Conservation (phyloP, 495 filamentous ascomycete species). For the Podospora sp. region DNA sequence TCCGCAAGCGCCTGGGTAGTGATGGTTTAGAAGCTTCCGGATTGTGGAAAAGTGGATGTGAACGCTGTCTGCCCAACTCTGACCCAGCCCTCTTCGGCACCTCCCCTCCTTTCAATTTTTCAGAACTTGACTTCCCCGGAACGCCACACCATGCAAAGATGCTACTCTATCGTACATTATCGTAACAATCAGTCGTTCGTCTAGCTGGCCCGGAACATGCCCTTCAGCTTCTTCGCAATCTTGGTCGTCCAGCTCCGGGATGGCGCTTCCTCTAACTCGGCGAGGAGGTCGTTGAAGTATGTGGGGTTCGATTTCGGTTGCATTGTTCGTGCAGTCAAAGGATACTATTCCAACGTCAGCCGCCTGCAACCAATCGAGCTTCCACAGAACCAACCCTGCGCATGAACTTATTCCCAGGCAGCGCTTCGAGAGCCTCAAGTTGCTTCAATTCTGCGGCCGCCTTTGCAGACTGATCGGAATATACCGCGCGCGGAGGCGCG, state of each 20-base stretch:
- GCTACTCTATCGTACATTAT: conserved; percentile 17
- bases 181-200: background rate
- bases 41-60: background rate
- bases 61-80: background rate
- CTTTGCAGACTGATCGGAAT: conserved; percentile 25
- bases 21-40: too few species aligned
- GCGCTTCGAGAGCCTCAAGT: conserved; percentile 71
- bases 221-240: conserved; percentile 60
- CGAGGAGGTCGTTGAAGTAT: conserved; percentile 72
- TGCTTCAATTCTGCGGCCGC: conserved; percentile 51
- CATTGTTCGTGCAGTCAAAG: conserved; percentile 61
- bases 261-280: conserved; percentile 73
- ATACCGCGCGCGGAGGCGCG: conserved; percentile 29
- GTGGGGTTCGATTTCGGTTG: conserved; percentile 72
- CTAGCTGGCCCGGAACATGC: conserved; percentile 62
- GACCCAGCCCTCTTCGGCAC: background rate
- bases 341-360: conserved; percentile 55
- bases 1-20: too few species aligned
- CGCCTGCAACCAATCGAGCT: background rate
- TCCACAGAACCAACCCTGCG: conserved; percentile 49
- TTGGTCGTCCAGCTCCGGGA: conserved; percentile 59
- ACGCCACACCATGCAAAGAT: conserved; percentile 28
- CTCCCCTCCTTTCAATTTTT: too few species aligned
- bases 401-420: conserved; percentile 74
- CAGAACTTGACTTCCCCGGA: conserved; percentile 10